Base-by-base conservation (phyloP, 257 asterid genomes). In the Avicennia marina region DNA sequence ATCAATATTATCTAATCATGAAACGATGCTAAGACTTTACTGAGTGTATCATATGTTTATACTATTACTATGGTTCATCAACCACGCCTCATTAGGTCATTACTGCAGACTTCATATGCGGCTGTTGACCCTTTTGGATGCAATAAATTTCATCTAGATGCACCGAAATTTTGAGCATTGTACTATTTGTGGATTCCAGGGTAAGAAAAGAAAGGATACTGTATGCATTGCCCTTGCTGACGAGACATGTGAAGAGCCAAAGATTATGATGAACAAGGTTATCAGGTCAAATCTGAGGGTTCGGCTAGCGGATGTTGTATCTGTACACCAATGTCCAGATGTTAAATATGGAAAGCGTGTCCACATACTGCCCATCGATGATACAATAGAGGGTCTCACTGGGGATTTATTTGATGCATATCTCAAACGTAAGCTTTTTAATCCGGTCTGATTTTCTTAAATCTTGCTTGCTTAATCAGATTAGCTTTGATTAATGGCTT, bases 251-350 rank as follows among this genome's bases (percentile, higher is more conserved):
- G 93, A 83, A 18, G 88, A 80, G 72, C 84, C 93, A 0, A 83
- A 80, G 81, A 80, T 83, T 46, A 63, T 86, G 72, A 78, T 83
- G 93, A 80, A 80, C 76, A 83, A 83, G 79, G 88, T 80, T 48
- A 77, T 83, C 57, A 57, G 93, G 53, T 34, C 84, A 11, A 83
- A 83, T 40, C 64, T 83, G 75, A 78, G 78, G 69, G 78, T 83
- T 64, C 83, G 88, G 0, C 78, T 83, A 0, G 93, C 81, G 17
- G 93, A 83, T 66, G 88, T 66, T 41, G 76, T 76, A 13, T 76
- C 82, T 33, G 71, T 76, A 15, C 78, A 76, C 68, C 78, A 72
- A 52, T 76, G 82, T 40, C 71, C 82, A 7, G 76, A 72, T 53
- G 76, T 72, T 16, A 76, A 76, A 53, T 72, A 72, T 18, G 81